Conservation (phyloP, 2,329 filamentous ascomycete genomes). For the Colletotrichum gigasporum region DNA sequence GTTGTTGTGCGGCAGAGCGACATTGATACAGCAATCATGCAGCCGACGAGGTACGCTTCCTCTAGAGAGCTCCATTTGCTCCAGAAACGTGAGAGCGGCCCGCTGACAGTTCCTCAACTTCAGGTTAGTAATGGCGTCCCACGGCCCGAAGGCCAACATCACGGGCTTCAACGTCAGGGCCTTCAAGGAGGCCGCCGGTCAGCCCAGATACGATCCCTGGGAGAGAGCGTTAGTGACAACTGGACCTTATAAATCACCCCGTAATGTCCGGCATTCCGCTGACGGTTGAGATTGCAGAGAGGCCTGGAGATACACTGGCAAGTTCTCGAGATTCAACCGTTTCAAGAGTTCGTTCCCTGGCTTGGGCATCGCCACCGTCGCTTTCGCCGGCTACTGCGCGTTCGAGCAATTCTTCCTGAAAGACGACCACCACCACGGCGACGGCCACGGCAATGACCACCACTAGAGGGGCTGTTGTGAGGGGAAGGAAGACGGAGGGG, state of each 20-base stretch:
- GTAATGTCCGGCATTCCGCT: conserved; percentile 6
- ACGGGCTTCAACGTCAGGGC: conserved; percentile 92
- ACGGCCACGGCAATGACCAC: conserved; percentile 64
- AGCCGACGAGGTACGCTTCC: conserved; percentile 38
- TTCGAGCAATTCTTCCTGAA: conserved; percentile 90
- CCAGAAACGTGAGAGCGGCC: background rate
- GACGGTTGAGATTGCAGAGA: conserved; percentile 67
- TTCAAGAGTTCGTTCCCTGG: conserved; percentile 90
- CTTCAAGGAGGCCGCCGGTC: conserved; percentile 76
- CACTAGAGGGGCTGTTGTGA: conserved; percentile 54
- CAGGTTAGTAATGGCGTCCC: conserved; percentile 59
- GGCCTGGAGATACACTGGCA: conserved; percentile 91
- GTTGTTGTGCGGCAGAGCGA: conserved; percentile 28
- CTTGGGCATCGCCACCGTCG: conserved; percentile 89
- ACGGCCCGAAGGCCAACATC: conserved; percentile 73
- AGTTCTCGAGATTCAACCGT: conserved; percentile 88
- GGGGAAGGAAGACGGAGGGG: conserved; percentile 23
- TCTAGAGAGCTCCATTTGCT: conserved; percentile 7
- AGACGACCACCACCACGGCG: conserved; percentile 71
- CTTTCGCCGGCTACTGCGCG: conserved; percentile 88
- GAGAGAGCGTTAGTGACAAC: conserved; percentile 64
- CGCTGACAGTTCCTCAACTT: background rate
- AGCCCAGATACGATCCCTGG: conserved; percentile 73
- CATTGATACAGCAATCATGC: conserved; percentile 38
- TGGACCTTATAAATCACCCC: background rate